Evolutionary conservation across 2,329 filamentous ascomycete species (phyloP), one percentile per base, ranked within the genome.

Genomic region (Epichloe gansuensis): DNA sequence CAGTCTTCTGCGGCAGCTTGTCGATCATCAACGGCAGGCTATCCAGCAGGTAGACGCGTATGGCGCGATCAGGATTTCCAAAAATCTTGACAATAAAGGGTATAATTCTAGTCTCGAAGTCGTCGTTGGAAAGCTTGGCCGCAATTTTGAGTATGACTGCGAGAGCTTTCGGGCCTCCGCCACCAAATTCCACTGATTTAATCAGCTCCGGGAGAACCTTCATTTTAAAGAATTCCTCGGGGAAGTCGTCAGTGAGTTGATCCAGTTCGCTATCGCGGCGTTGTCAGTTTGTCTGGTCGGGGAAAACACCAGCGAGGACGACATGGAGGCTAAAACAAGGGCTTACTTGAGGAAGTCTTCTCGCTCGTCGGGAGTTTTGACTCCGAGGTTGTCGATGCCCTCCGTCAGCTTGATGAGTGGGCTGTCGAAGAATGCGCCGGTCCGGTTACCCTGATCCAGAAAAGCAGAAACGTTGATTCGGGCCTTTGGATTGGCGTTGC

Each of bases 161-260:
- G 54, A 98, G 87, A 0, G 95, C 90, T 63, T 95, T 94, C 0
- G 91, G 87, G 0, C 93, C 93, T 31, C 93, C 93, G 11, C 91
- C 93, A 7, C 93, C 93, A 66, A 96, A 98, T 63, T 98, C 93
- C n/a, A 97, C 89, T 0, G 90, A 95, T 64, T 97, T 98, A n/a
- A 98, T 76, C 34, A 98, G 73, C 64, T 98, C 93, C 0, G 93
- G 93, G 8, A 98, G 75, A 3, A 98, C 82, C 63, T 97, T 98
- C 77, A 95, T 87, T 65, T 94, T 95, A 75, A 97, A 95, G 67
- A 95, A 98, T 54, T 97, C 93, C 63, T 96, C 91, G 0, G 93
- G 93, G 55, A 97, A 96, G 66, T 98, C 90, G 58, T 96, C 89
- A 0, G 89, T 85, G 5, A 96, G 76, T 54, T 86, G 77, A 58